Conservation (phyloP, 148 eudicot species). For the Rhododendron ovatum region DNA sequence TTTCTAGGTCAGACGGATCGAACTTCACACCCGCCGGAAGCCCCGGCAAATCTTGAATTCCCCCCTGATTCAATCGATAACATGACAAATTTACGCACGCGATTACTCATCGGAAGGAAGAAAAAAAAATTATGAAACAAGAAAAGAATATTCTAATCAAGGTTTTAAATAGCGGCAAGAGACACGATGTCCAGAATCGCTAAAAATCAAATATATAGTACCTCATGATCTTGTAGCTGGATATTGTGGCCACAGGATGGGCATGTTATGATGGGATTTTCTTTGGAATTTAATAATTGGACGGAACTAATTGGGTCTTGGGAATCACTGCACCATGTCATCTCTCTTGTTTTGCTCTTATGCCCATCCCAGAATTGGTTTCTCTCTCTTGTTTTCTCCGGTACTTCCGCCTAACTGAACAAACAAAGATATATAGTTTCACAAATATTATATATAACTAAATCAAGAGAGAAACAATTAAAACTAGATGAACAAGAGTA, state of each 20-base stretch:
- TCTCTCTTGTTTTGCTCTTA: conserved; percentile 18
- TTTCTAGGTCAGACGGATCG: conserved; percentile 85
- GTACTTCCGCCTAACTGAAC: conserved; percentile 4
- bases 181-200: background rate
- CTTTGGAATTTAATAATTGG: conserved; percentile 13
- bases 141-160: background rate
- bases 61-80: conserved; percentile 12
- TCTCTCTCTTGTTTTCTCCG: conserved; percentile 21
- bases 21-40: conserved; percentile 96
- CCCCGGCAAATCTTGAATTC: conserved; percentile 70
- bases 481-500: background rate
- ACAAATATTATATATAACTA: background rate
- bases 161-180: background rate
- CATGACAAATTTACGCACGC: too few relatives aligned
- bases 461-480: background rate
- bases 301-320: background rate
- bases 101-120: background rate
- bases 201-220: conserved; percentile 10
- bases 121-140: background rate
- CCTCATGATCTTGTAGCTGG: conserved; percentile 46
- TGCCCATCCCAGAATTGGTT: conserved; percentile 25
- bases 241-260: conserved; percentile 76
- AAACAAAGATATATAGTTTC: background rate
- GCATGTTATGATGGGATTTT: conserved; percentile 36
- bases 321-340: conserved; percentile 48